Evolutionary conservation across 208 protist genomes (phyloP).

Genomic region (Leishmania amazonensis): DNA sequence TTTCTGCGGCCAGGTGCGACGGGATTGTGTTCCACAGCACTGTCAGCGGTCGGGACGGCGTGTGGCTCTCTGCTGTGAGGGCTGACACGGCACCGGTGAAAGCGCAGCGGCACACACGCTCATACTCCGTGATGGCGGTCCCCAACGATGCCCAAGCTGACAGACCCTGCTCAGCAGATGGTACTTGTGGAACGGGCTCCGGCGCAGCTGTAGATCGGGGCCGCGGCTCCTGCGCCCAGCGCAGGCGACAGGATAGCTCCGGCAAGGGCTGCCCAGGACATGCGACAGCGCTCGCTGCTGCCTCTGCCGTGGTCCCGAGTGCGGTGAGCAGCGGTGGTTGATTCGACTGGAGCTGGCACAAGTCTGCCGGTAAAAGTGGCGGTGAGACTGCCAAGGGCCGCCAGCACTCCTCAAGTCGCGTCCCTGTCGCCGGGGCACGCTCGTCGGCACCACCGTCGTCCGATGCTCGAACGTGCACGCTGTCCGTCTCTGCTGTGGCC

Average conservation of each 20-base stretch:
- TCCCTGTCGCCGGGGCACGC: background rate
- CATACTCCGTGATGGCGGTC: conserved; percentile 19
- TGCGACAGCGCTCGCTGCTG: background rate
- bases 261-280: background rate
- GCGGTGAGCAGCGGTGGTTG: background rate
- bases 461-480: background rate
- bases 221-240: conserved; percentile 25
- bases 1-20: background rate
- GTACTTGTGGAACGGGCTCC: background rate
- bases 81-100: background rate
- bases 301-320: conserved; percentile 5
- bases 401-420: conserved; percentile 26
- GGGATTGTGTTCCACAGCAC: conserved; percentile 42
- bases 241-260: conserved; percentile 15
- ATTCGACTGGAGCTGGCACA: background rate
- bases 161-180: background rate
- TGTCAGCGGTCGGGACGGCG: conserved; percentile 17
- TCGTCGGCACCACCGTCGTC: background rate
- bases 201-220: background rate
- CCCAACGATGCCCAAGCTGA: conserved; percentile 14
- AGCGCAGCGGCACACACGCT: conserved; percentile 1
- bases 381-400: conserved; percentile 19
- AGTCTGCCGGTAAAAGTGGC: conserved; percentile 15
- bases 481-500: background rate
- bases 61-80: background rate